Percentiles rank a stretch among this genome's conserved stretches.
These are phyloP conservation scores for Choricystis sp. DNA, from an alignment of 139 green algal genomes.

Conservation along the genomic window DNA sequence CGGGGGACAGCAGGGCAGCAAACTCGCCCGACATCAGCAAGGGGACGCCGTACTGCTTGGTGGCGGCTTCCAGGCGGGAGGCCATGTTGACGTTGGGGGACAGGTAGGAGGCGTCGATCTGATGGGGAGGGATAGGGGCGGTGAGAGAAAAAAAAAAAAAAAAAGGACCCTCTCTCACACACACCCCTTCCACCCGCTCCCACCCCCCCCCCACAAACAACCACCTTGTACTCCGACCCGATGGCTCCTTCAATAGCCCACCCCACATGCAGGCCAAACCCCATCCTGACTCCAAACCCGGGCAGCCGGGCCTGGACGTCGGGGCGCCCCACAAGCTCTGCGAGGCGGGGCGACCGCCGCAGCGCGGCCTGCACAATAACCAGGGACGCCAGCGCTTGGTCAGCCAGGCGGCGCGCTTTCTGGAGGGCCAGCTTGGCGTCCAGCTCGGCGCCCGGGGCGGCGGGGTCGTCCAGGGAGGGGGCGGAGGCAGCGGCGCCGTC, in stretches of 20 bases:
- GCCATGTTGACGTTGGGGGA: slow-evolving; percentile 97
- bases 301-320: slow-evolving; percentile 63
- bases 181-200: too few species aligned
- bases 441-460: too few species aligned
- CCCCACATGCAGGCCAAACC: slow-evolving; percentile 84
- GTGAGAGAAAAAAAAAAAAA: too few species aligned
- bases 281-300: slow-evolving; percentile 55
- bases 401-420: slow-evolving; percentile 34
- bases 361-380: slow-evolving; percentile 66
- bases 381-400: slow-evolving; percentile 79
- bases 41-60: slow-evolving; percentile 78
- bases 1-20: slow-evolving; percentile 28
- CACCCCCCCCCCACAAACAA: too few species aligned
- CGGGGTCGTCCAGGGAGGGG: too few species aligned
- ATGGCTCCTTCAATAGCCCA: slow-evolving; percentile 96
- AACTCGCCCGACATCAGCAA: slow-evolving; percentile 74
- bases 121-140: too few species aligned
- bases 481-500: neutral
- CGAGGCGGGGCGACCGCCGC: slow-evolving; percentile 37
- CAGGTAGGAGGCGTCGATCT: slow-evolving; percentile 89
- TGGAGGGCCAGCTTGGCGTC: neutral
- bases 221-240: slow-evolving; percentile 87
- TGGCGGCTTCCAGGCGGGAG: slow-evolving; percentile 80
- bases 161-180: too few species aligned
- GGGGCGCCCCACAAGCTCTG: slow-evolving; percentile 17